phyloP scores from a whole-genome alignment of 2,329 filamentous ascomycete species.

The Penicillium hordei region DNA sequence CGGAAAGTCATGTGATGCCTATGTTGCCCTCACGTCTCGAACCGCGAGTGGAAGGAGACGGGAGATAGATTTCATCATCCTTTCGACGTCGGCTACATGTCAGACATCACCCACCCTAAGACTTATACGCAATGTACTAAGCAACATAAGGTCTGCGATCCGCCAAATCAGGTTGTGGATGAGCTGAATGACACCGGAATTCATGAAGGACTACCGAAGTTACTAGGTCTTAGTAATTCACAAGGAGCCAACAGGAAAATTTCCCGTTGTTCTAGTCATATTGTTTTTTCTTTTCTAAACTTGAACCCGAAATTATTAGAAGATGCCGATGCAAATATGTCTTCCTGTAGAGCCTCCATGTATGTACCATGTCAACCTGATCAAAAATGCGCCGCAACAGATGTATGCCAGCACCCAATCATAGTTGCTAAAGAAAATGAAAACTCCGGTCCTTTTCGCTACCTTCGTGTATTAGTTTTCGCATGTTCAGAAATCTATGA shows the following conservation, averaged over 20 bases:
- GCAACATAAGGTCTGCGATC: no score
- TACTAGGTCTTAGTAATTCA: not conserved
- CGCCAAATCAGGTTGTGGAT: no score
- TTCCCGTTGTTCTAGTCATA: not conserved
- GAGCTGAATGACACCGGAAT: no score
- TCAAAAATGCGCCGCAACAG: not conserved
- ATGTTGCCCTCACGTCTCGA: no score
- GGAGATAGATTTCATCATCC: no score
- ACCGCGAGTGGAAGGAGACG: no score
- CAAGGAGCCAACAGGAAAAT: not conserved
- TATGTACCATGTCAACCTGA: slow-evolving; percentile 1
- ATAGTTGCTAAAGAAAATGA: slow-evolving; percentile 5
- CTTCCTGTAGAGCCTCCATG: not conserved
- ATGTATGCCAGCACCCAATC: slow-evolving; percentile 2
- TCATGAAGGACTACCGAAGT: not conserved
- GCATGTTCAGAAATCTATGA: not conserved
- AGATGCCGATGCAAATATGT: not conserved
- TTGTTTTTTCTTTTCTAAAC: not conserved
- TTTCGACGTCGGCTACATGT: no score
- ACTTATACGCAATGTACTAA: no score
- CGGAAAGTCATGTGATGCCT: no score
- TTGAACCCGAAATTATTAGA: not conserved
- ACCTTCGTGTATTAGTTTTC: slow-evolving; percentile 15
- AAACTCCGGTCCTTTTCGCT: slow-evolving; percentile 12
- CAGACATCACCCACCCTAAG: no score